Evolutionary conservation across 2,329 filamentous ascomycete genomes (phyloP).

Genomic region (Neopestalotiopsis rosae): DNA sequence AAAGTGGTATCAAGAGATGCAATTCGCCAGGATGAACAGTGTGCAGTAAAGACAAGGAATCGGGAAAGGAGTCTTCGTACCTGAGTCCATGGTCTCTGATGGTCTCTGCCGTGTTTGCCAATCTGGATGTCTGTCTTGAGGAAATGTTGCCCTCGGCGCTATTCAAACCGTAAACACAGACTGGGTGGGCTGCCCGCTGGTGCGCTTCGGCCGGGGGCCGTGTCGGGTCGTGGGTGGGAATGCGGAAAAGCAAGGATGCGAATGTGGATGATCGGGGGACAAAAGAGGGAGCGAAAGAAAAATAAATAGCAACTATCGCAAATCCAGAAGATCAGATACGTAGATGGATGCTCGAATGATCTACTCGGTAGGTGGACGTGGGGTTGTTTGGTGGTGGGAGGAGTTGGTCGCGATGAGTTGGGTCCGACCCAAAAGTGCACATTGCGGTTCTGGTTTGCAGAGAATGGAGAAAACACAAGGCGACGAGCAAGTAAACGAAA

Average conservation of each 20-base stretch:
- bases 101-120: constrained; percentile 20
- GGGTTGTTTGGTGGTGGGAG: constrained; percentile 8
- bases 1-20: constrained; percentile 1
- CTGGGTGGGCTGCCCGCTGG: neutral
- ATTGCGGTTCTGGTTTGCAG: constrained; percentile 12
- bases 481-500: constrained; percentile 18
- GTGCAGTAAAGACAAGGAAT: neutral
- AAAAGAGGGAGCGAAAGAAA: neutral
- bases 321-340: neutral
- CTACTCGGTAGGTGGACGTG: neutral
- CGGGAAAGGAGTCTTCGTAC: constrained; percentile 16
- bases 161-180: constrained; percentile 20
- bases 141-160: constrained; percentile 5
- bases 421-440: neutral
- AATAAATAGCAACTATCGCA: neutral
- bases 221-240: neutral
- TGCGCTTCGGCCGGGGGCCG: constrained; percentile 16
- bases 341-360: neutral
- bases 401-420: neutral
- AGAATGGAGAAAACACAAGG: constrained; percentile 19
- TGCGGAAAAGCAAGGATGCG: constrained; percentile 11
- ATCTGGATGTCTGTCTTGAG: constrained; percentile 5
- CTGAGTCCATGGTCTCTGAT: constrained; percentile 19
- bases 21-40: neutral
- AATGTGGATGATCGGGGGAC: neutral